phyloP scores from a whole-genome alignment of 768 basidiomycete species.

The Tulasnella sp. region DNA sequence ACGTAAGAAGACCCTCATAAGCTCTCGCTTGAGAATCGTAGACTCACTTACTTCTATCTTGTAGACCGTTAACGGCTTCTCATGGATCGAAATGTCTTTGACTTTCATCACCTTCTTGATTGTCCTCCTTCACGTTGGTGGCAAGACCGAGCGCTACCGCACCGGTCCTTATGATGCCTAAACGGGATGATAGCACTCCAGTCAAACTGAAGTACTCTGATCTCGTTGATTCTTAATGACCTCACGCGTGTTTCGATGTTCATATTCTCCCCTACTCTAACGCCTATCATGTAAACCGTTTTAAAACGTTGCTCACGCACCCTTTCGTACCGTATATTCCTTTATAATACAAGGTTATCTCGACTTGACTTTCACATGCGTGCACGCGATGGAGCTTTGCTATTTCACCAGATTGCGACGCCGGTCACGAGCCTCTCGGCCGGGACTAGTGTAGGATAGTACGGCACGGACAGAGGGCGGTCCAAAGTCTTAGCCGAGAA shows the following conservation, averaged over 20 bases:
- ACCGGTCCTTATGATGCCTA: conserved; percentile 3
- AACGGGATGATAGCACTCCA: background rate
- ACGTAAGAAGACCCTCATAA: background rate
- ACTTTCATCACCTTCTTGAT: conserved; percentile 1
- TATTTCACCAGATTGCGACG: background rate
- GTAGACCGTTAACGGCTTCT: background rate
- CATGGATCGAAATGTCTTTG: conserved; percentile 9
- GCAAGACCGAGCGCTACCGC: background rate
- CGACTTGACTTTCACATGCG: background rate
- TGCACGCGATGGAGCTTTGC: background rate
- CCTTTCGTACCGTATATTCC: background rate
- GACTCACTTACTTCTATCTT: background rate
- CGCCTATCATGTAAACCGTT: background rate
- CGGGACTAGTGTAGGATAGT: too few relatives aligned
- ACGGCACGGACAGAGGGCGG: too few relatives aligned
- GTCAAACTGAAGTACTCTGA: background rate
- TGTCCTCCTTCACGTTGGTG: background rate
- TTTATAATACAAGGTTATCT: background rate
- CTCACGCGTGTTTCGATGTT: background rate
- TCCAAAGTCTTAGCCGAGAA: background rate
- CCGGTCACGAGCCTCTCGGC: background rate
- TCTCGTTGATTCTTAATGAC: background rate
- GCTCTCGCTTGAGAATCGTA: background rate
- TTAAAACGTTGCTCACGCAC: background rate
- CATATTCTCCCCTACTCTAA: background rate